Conservation (phyloP, 106 monocot genomes). For the Platanthera guangdongensis region DNA sequence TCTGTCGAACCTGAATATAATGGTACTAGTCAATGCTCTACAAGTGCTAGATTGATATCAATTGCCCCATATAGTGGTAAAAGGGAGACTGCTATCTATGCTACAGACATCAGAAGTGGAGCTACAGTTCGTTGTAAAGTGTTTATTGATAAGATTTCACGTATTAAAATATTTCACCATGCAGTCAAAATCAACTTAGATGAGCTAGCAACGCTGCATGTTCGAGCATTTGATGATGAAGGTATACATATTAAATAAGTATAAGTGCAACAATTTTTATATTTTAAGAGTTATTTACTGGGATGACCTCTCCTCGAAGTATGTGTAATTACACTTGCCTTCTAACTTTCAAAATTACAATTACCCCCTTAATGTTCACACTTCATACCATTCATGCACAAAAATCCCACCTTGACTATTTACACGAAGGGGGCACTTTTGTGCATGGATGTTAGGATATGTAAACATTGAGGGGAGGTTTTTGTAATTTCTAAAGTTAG, state of each 20-base stretch:
- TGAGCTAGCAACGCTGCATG: slow-evolving; percentile 62
- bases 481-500: too few relatives aligned
- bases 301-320: too few relatives aligned
- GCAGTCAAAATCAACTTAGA: slow-evolving; percentile 88
- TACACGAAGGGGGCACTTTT: too few relatives aligned
- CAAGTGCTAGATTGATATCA: slow-evolving; percentile 76
- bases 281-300: too few relatives aligned
- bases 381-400: too few relatives aligned
- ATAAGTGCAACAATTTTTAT: too few relatives aligned
- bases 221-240: slow-evolving; percentile 88
- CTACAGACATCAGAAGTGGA: slow-evolving; percentile 56
- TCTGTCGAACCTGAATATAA: slow-evolving; percentile 87
- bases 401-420: too few relatives aligned
- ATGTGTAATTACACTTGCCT: too few relatives aligned
- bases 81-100: slow-evolving; percentile 90
- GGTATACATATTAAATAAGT: slow-evolving; percentile 27
- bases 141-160: slow-evolving; percentile 67
- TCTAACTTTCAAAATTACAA: too few relatives aligned
- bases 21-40: slow-evolving; percentile 59
- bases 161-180: slow-evolving; percentile 92
- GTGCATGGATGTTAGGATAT: too few relatives aligned
- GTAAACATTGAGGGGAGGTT: too few relatives aligned
- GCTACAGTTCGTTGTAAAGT: slow-evolving; percentile 78
- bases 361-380: too few relatives aligned
- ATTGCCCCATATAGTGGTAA: slow-evolving; percentile 65